Evolutionary conservation across 2,329 filamentous ascomycete genomes (phyloP).

Genomic region (Beauveria pseudobassiana): DNA sequence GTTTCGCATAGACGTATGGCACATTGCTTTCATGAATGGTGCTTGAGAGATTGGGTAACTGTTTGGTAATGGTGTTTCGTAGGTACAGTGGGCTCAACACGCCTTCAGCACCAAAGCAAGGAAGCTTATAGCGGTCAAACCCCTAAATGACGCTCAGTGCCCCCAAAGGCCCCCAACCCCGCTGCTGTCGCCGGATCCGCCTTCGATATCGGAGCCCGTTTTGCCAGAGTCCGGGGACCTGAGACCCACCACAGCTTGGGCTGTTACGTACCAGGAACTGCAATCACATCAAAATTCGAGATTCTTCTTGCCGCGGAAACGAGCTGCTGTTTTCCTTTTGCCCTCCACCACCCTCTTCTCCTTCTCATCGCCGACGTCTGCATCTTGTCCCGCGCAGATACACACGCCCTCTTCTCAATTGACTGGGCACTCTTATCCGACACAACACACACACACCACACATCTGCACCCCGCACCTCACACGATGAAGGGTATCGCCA

Average conservation of each 20-base stretch:
- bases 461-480: not conserved
- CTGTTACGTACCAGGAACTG: conserved; percentile 14
- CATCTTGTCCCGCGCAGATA: not conserved
- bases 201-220: conserved; percentile 3
- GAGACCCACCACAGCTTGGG: conserved; percentile 18
- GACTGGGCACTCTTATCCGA: not conserved
- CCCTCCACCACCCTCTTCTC: conserved; percentile 11
- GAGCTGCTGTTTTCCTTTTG: conserved; percentile 2
- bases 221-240: conserved; percentile 16
- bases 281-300: conserved; percentile 11
- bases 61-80: conserved; percentile 1
- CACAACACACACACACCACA: not conserved
- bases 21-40: not conserved
- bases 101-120: not conserved
- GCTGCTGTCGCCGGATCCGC: conserved; percentile 6
- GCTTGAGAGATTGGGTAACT: not conserved
- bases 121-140: not conserved
- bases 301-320: conserved; percentile 6
- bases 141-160: not conserved
- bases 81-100: not conserved
- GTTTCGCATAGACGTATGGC: not conserved
- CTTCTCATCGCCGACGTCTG: conserved; percentile 8
- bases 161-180: not conserved
- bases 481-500: conserved; percentile 25
- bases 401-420: conserved; percentile 15